These are phyloP conservation scores for Pythium dissotocum DNA, from an alignment of 352 stramenopile species.

Conservation along the genomic window DNA sequence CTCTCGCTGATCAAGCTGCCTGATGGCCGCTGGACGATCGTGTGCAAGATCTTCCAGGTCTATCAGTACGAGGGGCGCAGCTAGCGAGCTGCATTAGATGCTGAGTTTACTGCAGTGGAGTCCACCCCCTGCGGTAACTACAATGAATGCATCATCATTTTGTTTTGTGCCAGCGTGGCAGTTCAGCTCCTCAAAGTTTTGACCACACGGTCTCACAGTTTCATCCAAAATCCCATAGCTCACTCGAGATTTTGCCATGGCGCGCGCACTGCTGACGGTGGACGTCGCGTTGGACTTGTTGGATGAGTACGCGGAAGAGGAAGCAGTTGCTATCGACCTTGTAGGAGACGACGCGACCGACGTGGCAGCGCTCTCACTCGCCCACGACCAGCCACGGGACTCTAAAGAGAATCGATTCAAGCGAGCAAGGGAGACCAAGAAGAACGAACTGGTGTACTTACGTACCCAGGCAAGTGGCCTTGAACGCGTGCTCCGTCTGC, in stretches of 20 bases:
- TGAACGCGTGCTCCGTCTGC: conserved; percentile 9
- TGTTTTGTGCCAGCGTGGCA: neutral
- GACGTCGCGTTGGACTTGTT: conserved; percentile 12
- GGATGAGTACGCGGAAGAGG: conserved; percentile 11
- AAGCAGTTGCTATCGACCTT: no score
- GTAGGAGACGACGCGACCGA: no score
- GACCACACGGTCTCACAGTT: no score
- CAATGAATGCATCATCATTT: neutral
- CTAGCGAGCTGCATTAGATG: neutral
- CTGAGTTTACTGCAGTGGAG: no score
- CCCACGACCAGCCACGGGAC: neutral
- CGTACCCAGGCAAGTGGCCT: conserved; percentile 3
- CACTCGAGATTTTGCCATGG: neutral
- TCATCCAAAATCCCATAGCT: no score
- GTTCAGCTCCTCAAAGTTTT: neutral
- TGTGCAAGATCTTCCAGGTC: conserved; percentile 26
- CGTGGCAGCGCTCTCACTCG: neutral
- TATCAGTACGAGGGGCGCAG: conserved; percentile 11
- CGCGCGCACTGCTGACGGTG: conserved; percentile 4
- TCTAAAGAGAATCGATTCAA: conserved; percentile 11
- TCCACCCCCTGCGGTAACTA: neutral
- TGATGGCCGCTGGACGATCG: conserved; percentile 18
- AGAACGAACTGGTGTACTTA: conserved; percentile 7
- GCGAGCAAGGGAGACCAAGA: conserved; percentile 19
- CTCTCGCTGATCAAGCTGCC: conserved; percentile 20